Evolutionary conservation across 106 monocot species (phyloP).

Genomic region (Hemerocallis citrina): DNA sequence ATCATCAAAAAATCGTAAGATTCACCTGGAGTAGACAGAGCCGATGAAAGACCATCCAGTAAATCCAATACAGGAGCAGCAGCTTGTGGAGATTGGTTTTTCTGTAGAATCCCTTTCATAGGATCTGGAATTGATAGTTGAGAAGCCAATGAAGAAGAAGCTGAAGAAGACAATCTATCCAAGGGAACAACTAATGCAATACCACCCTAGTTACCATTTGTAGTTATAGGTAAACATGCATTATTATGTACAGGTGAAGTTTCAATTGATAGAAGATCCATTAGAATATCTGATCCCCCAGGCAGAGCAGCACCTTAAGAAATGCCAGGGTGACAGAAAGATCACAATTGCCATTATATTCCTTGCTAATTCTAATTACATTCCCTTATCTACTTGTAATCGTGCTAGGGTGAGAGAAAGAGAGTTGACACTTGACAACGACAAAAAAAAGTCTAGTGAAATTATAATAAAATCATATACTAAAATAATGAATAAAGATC

Average conservation of each 20-base stretch:
- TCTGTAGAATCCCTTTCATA: constrained; percentile 14
- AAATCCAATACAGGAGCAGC: constrained; percentile 49
- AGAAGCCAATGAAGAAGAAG: constrained; percentile 13
- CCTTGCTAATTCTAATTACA: no score
- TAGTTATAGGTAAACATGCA: constrained; percentile 15
- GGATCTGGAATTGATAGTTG: constrained; percentile 18
- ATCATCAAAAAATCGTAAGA: no score
- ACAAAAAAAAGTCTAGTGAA: no score
- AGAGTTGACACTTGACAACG: no score
- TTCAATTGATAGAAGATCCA: constrained; percentile 93
- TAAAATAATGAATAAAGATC: no score
- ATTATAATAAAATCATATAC: no score
- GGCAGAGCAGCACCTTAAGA: constrained; percentile 25
- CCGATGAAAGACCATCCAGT: constrained; percentile 59
- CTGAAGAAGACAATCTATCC: constrained; percentile 22
- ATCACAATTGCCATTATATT: no score
- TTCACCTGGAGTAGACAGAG: constrained; percentile 36
- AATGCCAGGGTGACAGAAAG: no score
- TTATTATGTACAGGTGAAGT: constrained; percentile 31
- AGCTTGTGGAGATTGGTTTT: not conserved
- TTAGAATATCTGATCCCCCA: constrained; percentile 57
- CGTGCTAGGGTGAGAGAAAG: no score
- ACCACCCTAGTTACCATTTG: constrained; percentile 19
- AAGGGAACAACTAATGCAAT: constrained; percentile 11
- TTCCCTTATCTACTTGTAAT: no score